Evolutionary conservation across 2,329 filamentous ascomycete species (phyloP), one percentile per base, ranked within the genome.

Genomic region (Chalaropsis thielavioides): DNA sequence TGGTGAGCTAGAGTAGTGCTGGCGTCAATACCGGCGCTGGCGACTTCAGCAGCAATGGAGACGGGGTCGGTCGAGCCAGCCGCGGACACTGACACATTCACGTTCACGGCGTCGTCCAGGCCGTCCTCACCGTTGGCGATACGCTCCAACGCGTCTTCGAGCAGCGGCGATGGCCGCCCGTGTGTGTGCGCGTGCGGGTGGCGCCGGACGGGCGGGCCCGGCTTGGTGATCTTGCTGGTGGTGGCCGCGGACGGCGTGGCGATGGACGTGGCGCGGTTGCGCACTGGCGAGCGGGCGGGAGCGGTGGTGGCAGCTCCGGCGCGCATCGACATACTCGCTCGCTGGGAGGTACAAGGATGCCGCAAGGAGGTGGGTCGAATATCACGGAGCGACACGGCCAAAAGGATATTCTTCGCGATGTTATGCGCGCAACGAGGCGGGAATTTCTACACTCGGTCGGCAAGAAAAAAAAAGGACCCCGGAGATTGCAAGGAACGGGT

Each of bases 211-310:
- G 38, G 19, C 22, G 56, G 56, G n/a, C 41, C 43, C 7, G 66
- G 63, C 66, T 67, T 67, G 7, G 60, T 56, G 59, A 67, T 58
- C 54, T 65, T 67, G 41, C 62, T 60, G 38, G 63, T 8, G 11
- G 35, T 17, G 19, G 65, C 49, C 22, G 61, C 51, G 35, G 49
- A 40, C 11, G 62, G 40, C 40, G 62, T 58, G 31, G 58, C 58
- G 59, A 59, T 44, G 22, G 41, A 43, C 31, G 40, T 44, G 40
- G 62, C 54, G 51, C 62, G 62, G 38, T 43, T 64, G 38, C 51
- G 62, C 40, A 64, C 62, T 31, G 62, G 62, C 41, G 62, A 64
- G 43, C 63, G 63, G 58, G 56, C 56, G 24, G 43, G 41, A 54
- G 56, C 56, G 43, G 63, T 56, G 13, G 63, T 56, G 43, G 63